Percentiles rank a stretch among this genome's conserved stretches.
Evolutionary conservation across 2,329 filamentous ascomycete species (phyloP).

Genomic region (Aspergillus quadrilineatus): DNA sequence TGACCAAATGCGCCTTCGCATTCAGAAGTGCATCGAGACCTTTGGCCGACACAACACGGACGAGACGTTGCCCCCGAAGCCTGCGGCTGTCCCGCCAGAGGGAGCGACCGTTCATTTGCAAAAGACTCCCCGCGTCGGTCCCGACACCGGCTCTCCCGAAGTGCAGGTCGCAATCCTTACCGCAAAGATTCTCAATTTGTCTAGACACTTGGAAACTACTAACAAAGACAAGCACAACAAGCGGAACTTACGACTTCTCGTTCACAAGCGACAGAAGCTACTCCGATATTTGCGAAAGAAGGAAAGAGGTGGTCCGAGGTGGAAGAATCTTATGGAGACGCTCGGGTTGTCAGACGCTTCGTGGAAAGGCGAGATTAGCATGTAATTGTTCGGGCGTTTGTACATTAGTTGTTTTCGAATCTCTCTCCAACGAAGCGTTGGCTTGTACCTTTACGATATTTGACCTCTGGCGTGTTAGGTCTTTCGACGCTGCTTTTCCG

Average conservation of each 20-base stretch:
- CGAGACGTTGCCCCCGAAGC: constrained; percentile 61
- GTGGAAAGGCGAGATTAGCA: constrained; percentile 84
- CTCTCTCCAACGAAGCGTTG: constrained; percentile 14
- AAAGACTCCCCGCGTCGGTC: constrained; percentile 70
- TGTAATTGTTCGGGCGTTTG: constrained; percentile 49
- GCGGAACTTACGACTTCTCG: constrained; percentile 78
- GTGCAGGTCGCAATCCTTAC: constrained; percentile 98
- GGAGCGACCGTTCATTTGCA: constrained; percentile 37
- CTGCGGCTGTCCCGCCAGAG: constrained; percentile 42
- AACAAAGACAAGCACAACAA: constrained; percentile 94
- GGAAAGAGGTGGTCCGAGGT: constrained; percentile 87
- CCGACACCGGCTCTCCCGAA: constrained; percentile 91
- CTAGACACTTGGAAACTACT: constrained; percentile 66
- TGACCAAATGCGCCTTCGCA: constrained; percentile 78
- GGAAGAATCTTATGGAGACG: constrained; percentile 79
- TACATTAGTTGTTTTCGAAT: constrained; percentile 15
- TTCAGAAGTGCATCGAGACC: constrained; percentile 76
- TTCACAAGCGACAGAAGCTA: constrained; percentile 86
- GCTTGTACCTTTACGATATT: constrained; percentile 20
- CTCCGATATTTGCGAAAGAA: constrained; percentile 82
- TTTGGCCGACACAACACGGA: constrained; percentile 95
- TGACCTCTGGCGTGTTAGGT: not conserved
- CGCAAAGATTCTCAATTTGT: constrained; percentile 82
- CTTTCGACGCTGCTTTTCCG: not conserved
- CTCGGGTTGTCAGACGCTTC: constrained; percentile 83